These are phyloP conservation scores for Chalciporus pseudorubinellus DNA, from an alignment of 768 basidiomycete species.

Conservation along the genomic window DNA sequence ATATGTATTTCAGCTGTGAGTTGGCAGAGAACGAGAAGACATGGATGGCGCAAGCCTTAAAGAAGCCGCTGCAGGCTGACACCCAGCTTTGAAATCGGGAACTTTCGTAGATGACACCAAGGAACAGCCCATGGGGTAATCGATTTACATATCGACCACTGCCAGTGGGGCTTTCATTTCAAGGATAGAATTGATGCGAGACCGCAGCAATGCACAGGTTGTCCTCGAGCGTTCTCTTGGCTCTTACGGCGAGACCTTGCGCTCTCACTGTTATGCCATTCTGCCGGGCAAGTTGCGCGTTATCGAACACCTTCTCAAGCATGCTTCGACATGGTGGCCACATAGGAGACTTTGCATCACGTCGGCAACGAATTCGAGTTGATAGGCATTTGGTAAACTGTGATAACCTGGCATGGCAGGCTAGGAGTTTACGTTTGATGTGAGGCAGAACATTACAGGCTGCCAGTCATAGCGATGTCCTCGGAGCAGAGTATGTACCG, in stretches of 20 bases:
- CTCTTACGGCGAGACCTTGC: background rate
- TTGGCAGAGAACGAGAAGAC: background rate
- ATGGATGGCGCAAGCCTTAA: background rate
- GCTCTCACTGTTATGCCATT: background rate
- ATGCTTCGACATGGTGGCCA: background rate
- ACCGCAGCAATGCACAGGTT: background rate
- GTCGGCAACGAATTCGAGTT: no score
- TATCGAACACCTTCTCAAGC: background rate
- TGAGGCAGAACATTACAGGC: background rate
- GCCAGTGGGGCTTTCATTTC: background rate
- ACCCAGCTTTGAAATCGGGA: background rate
- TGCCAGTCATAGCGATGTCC: background rate
- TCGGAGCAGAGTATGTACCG: slow-evolving; percentile 1
- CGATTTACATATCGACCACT: background rate
- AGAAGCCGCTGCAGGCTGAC: background rate
- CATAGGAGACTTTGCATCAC: slow-evolving; percentile 4
- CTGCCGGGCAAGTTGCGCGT: slow-evolving; percentile 4
- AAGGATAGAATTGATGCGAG: background rate
- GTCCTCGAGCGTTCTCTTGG: background rate
- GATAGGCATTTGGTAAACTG: background rate
- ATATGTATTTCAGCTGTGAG: slow-evolving; percentile 3
- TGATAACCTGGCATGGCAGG: background rate
- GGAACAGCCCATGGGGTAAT: background rate
- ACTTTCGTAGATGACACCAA: background rate
- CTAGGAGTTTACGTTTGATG: slow-evolving; percentile 10